Base-by-base conservation (phyloP, 2,329 filamentous ascomycete genomes). In the Fusarium palustre region DNA sequence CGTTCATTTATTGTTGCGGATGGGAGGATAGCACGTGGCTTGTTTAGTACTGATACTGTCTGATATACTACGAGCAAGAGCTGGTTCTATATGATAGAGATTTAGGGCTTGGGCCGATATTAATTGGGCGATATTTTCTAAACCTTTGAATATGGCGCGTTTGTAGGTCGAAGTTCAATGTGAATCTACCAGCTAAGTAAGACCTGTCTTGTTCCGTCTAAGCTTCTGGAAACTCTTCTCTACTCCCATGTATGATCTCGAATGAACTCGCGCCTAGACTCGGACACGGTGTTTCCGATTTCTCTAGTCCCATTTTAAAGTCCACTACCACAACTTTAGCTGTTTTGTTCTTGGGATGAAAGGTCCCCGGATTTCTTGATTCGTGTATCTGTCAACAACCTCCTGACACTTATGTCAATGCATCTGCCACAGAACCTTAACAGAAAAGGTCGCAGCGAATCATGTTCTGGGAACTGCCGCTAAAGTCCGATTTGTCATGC, bases 351-450 rank as follows among this genome's bases (percentile, higher is more conserved):
- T 46, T 30, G 25, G 3, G 42, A 45, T 45, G 24, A 13, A n/a
- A 12, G 10, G 16, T 20, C n/a, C 8, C 13, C n/a, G n/a, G 5
- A 31, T 15, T 46, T 20, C n/a, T 31, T 46, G 18, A 30, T 46
- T 46, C 25, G n/a, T 31, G 18, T 22, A 4, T 28, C 22, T 20
- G 10, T 20, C 30, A 15, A 25, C 42, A 30, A 20, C 22, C 31
- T 36, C 41, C 22, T 25, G 41, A 38, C 41, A 46, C 18, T 30
- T n/a, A 47, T 28, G 18, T 31, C 34, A 47, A 46, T 25, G 24
- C 25, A 65, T 24, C 55, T 54, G 36, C 54, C 34, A 48, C 46
- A 24, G 42, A 53, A 42, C 42, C 13, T 42, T 59, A 59, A 41
- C 7, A 22, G n/a, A 39, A 12, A 24, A 31, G 10, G 16, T 31